These are phyloP conservation scores for Malus sieversii DNA, from an alignment of 306 rosid genomes.

Conservation along the genomic window DNA sequence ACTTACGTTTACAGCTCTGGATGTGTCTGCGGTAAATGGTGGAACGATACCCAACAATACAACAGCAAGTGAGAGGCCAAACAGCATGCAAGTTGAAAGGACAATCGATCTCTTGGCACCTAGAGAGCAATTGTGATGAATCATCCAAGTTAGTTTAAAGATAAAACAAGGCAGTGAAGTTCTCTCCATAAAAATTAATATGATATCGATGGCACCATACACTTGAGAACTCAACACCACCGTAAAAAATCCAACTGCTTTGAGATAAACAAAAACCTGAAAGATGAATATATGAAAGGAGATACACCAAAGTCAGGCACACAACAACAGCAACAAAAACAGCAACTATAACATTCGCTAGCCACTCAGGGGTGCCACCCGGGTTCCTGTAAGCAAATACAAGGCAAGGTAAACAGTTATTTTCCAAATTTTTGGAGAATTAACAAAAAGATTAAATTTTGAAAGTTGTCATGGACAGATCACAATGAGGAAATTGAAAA, in stretches of 20 bases:
- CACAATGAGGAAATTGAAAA: background rate
- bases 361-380: conserved; percentile 87
- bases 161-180: background rate
- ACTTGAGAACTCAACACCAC: background rate
- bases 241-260: background rate
- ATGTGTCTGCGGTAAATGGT: conserved; percentile 66
- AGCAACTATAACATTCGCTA: conserved; percentile 60
- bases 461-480: background rate
- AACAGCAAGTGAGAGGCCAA: conserved; percentile 47
- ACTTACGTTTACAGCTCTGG: conserved; percentile 83
- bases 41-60: conserved; percentile 55
- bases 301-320: conserved; percentile 79
- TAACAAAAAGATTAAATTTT: background rate
- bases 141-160: background rate
- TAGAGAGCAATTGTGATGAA: conserved; percentile 27
- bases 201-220: background rate
- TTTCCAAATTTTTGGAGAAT: conserved; percentile 5
- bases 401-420: conserved; percentile 12
- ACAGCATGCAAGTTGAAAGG: conserved; percentile 49
- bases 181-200: background rate
- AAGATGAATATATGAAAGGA: conserved; percentile 86
- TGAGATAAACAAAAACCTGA: conserved; percentile 55
- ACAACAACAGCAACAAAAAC: conserved; percentile 45
- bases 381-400: conserved; percentile 64
- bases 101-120: conserved; percentile 58